phyloP scores from a whole-genome alignment of 176 grass and related monocot species.

The Areca catechu region DNA sequence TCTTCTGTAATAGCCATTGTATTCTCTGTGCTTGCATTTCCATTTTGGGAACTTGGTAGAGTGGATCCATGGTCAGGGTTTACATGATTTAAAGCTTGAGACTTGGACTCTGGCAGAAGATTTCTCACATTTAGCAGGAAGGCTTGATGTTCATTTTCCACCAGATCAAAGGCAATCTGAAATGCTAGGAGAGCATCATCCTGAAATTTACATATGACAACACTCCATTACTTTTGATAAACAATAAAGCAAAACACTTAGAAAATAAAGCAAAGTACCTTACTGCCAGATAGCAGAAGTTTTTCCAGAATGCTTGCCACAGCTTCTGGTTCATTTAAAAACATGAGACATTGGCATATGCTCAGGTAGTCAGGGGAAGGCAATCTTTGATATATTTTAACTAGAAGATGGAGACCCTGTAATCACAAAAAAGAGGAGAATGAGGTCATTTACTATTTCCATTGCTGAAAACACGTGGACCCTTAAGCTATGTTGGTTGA shows the following conservation, averaged over 20 bases:
- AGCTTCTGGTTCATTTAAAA: constrained; percentile 70
- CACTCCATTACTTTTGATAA: constrained; percentile 8
- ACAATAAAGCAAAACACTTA: not conserved
- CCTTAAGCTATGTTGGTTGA: too few species aligned
- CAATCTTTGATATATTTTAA: constrained; percentile 85
- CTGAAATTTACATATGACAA: constrained; percentile 38
- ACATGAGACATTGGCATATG: constrained; percentile 96
- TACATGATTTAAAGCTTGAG: not conserved
- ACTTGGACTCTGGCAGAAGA: constrained; percentile 15
- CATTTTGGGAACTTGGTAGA: constrained; percentile 36
- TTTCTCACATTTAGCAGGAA: constrained; percentile 78
- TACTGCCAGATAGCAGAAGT: constrained; percentile 62
- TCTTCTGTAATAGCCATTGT: constrained; percentile 41
- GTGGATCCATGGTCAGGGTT: constrained; percentile 16
- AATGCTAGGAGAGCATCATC: constrained; percentile 86
- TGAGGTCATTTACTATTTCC: not conserved
- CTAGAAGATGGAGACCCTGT: constrained; percentile 78
- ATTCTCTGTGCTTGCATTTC: constrained; percentile 18
- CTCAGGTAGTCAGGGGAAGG: constrained; percentile 83
- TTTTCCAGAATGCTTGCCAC: constrained; percentile 83
- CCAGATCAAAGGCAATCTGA: constrained; percentile 96
- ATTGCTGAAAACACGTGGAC: too few species aligned
- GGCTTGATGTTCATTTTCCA: constrained; percentile 98
- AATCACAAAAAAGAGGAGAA: constrained; percentile 13
- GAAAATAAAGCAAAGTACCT: constrained; percentile 39